These are phyloP conservation scores for Cryptococcus depauperatus DNA, from an alignment of 1,284 basidiomycete species.

Conservation along the genomic window DNA sequence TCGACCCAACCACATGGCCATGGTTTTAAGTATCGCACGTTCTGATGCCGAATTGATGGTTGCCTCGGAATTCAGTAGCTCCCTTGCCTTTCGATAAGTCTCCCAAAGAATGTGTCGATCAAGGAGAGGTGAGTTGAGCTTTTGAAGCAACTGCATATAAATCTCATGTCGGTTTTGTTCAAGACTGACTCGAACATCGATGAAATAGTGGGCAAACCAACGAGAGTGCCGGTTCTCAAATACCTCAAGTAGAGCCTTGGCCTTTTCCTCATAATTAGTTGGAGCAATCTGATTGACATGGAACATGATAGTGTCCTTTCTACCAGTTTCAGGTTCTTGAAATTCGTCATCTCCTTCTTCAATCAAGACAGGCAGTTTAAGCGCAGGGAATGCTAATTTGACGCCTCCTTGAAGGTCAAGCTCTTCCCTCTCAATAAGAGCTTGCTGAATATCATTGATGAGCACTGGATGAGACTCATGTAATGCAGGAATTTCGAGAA, in stretches of 20 bases:
- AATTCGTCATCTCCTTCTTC: constrained; percentile 52
- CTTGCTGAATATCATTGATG: constrained; percentile 63
- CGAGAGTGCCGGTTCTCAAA: constrained; percentile 74
- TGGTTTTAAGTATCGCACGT: constrained; percentile 81
- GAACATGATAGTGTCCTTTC: constrained; percentile 92
- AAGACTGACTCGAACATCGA: constrained; percentile 88
- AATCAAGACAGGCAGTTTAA: constrained; percentile 45
- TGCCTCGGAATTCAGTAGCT: constrained; percentile 84
- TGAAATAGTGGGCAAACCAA: constrained; percentile 97
- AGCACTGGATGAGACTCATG: constrained; percentile 81
- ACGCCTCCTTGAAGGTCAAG: constrained; percentile 48
- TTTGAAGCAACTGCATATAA: constrained; percentile 87
- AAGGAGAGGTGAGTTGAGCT: constrained; percentile 59
- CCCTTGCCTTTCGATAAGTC: constrained; percentile 78
- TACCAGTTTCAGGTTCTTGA: constrained; percentile 68
- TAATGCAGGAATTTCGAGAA: constrained; percentile 80
- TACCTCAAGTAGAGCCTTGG: constrained; percentile 69
- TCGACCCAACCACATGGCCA: constrained; percentile 89
- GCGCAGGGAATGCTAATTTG: constrained; percentile 43
- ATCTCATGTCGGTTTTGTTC: constrained; percentile 97
- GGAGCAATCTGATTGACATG: constrained; percentile 97
- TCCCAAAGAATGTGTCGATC: constrained; percentile 80
- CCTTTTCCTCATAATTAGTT: constrained; percentile 81
- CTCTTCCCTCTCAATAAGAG: constrained; percentile 50
- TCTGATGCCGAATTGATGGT: constrained; percentile 78